Evolutionary conservation across 345 rosid species (phyloP).

Genomic region (Salix purpurea): DNA sequence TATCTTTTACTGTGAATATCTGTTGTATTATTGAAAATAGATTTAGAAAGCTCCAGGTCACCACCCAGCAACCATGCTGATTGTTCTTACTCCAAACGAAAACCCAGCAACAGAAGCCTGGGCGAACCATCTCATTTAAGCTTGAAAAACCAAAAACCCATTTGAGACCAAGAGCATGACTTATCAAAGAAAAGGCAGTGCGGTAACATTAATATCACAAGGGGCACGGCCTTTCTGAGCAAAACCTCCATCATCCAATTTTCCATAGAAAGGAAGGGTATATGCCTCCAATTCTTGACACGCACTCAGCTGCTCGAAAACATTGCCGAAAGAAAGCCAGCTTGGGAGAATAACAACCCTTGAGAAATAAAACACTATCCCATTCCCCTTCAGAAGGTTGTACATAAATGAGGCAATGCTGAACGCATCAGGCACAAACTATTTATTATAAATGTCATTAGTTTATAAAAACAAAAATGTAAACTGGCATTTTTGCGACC

Average conservation of each 20-base stretch:
- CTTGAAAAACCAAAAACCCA: neutral
- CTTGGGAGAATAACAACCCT: neutral
- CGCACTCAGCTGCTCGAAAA: neutral
- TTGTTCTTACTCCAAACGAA: neutral
- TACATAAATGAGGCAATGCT: neutral
- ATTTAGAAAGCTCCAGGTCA: too few species aligned
- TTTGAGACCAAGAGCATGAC: neutral
- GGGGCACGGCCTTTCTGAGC: neutral
- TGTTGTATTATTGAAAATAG: too few species aligned
- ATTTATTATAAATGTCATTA: neutral
- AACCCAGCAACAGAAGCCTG: neutral
- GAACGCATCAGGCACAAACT: neutral
- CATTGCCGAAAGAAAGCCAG: neutral
- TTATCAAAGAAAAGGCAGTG: neutral
- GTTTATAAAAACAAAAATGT: neutral
- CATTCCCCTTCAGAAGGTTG: neutral
- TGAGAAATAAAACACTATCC: neutral
- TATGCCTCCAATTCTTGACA: neutral
- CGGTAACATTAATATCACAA: neutral
- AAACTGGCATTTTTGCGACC: neutral
- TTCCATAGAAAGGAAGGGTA: neutral
- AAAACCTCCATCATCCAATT: neutral
- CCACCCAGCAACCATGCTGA: too few species aligned
- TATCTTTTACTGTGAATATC: too few species aligned
- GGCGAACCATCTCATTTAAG: neutral